phyloP scores from a whole-genome alignment of 2,329 filamentous ascomycete species.

The Cladophialophora yegresii region DNA sequence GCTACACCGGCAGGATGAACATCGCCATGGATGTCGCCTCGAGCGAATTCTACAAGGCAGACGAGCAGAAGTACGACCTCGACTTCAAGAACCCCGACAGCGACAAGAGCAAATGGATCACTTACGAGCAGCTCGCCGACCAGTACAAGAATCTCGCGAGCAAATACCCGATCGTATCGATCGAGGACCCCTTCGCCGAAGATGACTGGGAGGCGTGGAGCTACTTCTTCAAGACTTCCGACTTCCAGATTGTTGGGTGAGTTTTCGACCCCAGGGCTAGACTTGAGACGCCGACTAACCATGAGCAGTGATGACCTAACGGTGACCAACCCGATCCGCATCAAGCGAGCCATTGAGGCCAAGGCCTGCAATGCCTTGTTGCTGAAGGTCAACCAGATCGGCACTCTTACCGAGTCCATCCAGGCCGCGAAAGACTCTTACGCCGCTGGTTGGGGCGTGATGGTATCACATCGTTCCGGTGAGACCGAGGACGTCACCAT shows the following conservation, averaged over 20 bases:
- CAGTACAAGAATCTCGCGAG: slow-evolving; percentile 82
- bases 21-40: slow-evolving; percentile 99
- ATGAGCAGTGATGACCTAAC: slow-evolving; percentile 79
- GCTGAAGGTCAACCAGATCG: slow-evolving; percentile 99
- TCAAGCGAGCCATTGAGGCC: slow-evolving; percentile 99
- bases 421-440: slow-evolving; percentile 99
- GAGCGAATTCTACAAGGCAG: slow-evolving; percentile 98
- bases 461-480: slow-evolving; percentile 98
- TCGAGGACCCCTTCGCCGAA: slow-evolving; percentile 99
- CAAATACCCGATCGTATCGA: slow-evolving; percentile 98
- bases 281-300: slow-evolving; percentile 36
- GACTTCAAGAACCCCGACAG: slow-evolving; percentile 99
- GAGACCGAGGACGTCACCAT: slow-evolving; percentile 99
- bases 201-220: slow-evolving; percentile 99
- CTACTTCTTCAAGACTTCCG: slow-evolving; percentile 99
- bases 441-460: slow-evolving; percentile 94
- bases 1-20: slow-evolving; percentile 93
- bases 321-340: slow-evolving; percentile 97
- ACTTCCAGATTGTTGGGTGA: slow-evolving; percentile 88
- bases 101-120: slow-evolving; percentile 96
- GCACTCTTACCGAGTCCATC: slow-evolving; percentile 97
- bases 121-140: slow-evolving; percentile 93
- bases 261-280: slow-evolving; percentile 11
- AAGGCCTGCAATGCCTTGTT: slow-evolving; percentile 98
- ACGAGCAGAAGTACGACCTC: slow-evolving; percentile 98